Base-by-base conservation (phyloP, 345 rosid species). In the Trapa incisa region DNA sequence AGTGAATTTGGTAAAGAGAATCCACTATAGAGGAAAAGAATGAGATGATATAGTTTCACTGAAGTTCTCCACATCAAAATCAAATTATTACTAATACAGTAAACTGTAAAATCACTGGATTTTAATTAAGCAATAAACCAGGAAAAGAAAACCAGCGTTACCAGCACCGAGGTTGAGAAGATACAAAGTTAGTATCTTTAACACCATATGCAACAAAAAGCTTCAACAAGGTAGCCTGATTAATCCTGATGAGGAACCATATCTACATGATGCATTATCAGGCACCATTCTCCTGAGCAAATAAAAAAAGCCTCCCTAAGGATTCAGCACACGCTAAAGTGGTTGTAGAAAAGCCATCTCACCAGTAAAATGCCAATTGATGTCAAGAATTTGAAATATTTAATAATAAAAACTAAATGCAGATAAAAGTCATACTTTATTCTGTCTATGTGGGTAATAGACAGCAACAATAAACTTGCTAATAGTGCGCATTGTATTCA, bases 231-330 rank as follows among this genome's bases (percentile, higher is more conserved):
- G 73, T 71, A 65, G 73, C 73, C 68, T 71, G 68, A 71, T 43
- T 71, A 52, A 61, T 58, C 73, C 73, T 64, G 73, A 65, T 1
- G 68, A 52, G 64, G 36, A 71, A 54, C 73, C 68, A 65, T 63
- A 64, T 64, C 68, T 61, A 71, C 61, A 71, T 37, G 73, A 71
- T 65, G 54, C 52, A 71, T 65, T 71, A 71, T 64, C 68, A 71
- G 73, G 73, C 67, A 71, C 68, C 73, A 54, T 71, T 71, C 73
- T 71, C 73, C 73, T 71, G 68, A 65, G 68, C 73, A 71, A 71
- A 60, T 71, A 64, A 71, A 64, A 71, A 54, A 37, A 57, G 54
- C 61, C 73, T 65, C 68, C 73, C 73, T 65, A 64, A 65, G 68
- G 73, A 13, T 71, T 71, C 66, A 64, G 64, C 33, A 52, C 68